These are phyloP conservation scores for Cyberlindnera euphorbiae DNA, from an alignment of 805 yeast species.

Conservation along the genomic window DNA sequence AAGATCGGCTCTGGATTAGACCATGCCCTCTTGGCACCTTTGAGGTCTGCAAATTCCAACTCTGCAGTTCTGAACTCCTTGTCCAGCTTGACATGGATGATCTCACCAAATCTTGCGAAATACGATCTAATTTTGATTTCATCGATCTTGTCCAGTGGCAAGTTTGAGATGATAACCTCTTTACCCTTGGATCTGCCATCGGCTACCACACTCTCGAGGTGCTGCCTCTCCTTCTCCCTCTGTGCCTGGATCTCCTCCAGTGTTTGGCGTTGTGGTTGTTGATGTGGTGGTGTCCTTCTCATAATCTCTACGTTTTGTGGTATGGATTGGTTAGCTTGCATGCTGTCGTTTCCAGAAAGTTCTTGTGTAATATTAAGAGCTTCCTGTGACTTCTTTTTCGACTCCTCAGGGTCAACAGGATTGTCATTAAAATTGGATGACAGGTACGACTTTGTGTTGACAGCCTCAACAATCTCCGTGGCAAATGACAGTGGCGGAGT, in stretches of 20 bases:
- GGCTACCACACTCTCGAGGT: conserved; percentile 6
- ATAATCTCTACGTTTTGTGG: too few relatives aligned
- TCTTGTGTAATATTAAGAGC: conserved; percentile 12
- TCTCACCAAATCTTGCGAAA: conserved; percentile 38
- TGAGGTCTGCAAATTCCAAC: conserved; percentile 33
- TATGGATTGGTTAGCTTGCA: conserved; percentile 10
- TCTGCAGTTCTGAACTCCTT: conserved; percentile 29
- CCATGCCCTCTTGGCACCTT: conserved; percentile 40
- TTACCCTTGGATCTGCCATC: conserved; percentile 11
- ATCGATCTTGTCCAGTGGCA: conserved; percentile 39
- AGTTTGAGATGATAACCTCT: conserved; percentile 34
- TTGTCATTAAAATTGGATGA: neutral
- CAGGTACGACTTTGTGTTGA: conserved; percentile 9
- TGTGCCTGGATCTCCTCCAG: neutral
- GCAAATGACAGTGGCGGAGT: conserved; percentile 22
- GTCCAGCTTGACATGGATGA: conserved; percentile 29
- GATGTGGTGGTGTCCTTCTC: conserved; percentile 1
- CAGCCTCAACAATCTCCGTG: conserved; percentile 26
- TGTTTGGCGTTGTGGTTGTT: neutral
- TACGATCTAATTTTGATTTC: conserved; percentile 30
- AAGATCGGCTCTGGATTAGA: conserved; percentile 39
- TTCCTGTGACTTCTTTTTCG: conserved; percentile 6
- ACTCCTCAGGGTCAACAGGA: conserved; percentile 3
- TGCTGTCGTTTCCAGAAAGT: conserved; percentile 11
- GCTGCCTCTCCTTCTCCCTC: conserved; percentile 9